Base-by-base conservation (phyloP, 305 asterid genomes). In the Fraxinus angustifolia region DNA sequence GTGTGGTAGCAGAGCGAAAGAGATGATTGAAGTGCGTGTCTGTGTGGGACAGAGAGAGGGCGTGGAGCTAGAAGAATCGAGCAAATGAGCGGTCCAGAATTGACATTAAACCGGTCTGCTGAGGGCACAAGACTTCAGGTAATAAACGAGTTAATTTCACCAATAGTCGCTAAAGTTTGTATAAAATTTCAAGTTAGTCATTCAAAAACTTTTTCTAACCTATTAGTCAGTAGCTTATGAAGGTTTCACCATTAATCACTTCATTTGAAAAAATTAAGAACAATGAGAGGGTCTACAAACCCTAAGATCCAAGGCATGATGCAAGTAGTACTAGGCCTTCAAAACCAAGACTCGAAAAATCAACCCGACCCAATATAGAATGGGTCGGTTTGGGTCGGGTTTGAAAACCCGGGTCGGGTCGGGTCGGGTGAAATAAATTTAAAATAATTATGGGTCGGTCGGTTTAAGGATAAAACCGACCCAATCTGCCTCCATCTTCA, bases 51-150 rank as follows among this genome's bases (percentile, higher is more conserved):
- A 12, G 38, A 2, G 75, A 6, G 75, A 31, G 53, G 14, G 82
- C 68, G 83, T 83, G 82, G 34, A 21, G 75, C 71, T 76, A 75
- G 38, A 50, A 77, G 56, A 53, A 50, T 80, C 87, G 84, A 58
- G 38, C 76, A 77, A 80, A 84, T 80, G 56, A 58, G 36, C 79
- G 84, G 84, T 80, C 81, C 86, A 72, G 60, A 56, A 21, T 30
- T 8, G 75, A 56, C 45, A 65, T 11, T 58, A 35, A 48, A 70
- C 83, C 81, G 78, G 85, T 70, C 26, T 31, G 40, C 19, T 23
- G 23, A 23, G 58, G 75, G 31, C 6, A 26, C 10, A 7, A 3
- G 45, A 26, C 31, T 60, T 60, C 70, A 8, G 70, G 70, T 6
- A 21, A 21, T 2, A 17, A 48, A 48, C 12, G 3, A 60, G 12